Conservation (phyloP, 345 rosid genomes). For the Sisymbrium altissimum region DNA sequence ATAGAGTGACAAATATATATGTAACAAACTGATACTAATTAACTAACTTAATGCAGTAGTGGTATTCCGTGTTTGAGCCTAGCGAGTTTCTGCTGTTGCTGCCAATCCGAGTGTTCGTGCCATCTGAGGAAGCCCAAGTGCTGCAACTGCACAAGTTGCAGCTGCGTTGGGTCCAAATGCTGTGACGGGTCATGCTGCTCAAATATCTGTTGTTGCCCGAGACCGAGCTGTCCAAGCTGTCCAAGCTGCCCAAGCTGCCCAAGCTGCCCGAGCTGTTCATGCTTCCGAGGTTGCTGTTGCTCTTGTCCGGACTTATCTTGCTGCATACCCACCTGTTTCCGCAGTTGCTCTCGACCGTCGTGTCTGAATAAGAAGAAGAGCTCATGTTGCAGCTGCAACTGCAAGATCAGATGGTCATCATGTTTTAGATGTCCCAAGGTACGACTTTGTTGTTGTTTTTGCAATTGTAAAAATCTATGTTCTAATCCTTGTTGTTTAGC, state of each 20-base stretch:
- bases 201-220: constrained; percentile 36
- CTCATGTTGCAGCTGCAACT: constrained; percentile 45
- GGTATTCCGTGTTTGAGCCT: constrained; percentile 55
- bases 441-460: constrained; percentile 42
- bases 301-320: constrained; percentile 50
- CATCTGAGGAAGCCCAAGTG: constrained; percentile 46
- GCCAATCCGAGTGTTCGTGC: constrained; percentile 52
- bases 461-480: constrained; percentile 44
- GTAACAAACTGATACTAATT: constrained; percentile 1
- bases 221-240: constrained; percentile 28
- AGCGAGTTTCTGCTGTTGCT: constrained; percentile 76
- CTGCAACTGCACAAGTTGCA: constrained; percentile 32
- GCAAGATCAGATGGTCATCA: constrained; percentile 37
- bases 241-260: not conserved
- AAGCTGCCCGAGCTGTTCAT: constrained; percentile 17
- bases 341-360: constrained; percentile 40
- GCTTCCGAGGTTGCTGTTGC: constrained; percentile 47
- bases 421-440: constrained; percentile 57
- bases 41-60: constrained; percentile 37
- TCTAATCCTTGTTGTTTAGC: constrained; percentile 56
- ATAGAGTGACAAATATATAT: not conserved
- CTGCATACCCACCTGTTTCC: constrained; percentile 42
- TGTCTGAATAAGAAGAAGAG: constrained; percentile 46
- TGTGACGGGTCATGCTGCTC: constrained; percentile 37
- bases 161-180: constrained; percentile 22